Evolutionary conservation across 2,329 filamentous ascomycete species (phyloP).

Genomic region (Sporothrix inflata): DNA sequence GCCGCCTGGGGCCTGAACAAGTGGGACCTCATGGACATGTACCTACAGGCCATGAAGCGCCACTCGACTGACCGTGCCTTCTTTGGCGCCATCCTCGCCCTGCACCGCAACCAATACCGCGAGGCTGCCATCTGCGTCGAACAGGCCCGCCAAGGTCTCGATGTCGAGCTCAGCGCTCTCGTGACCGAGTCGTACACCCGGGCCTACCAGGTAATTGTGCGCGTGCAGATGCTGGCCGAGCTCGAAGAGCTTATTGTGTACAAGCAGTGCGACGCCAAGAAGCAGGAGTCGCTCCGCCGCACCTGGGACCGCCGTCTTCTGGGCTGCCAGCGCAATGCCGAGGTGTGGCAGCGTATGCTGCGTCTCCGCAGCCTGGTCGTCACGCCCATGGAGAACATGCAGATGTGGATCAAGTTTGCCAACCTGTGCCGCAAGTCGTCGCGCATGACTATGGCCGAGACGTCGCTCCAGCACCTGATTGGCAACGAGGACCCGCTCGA

Average conservation of each 20-base stretch:
- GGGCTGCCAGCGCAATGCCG: constrained; percentile 94
- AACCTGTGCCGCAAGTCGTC: constrained; percentile 97
- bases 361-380: constrained; percentile 93
- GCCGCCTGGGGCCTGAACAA: constrained; percentile 96
- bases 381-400: constrained; percentile 87
- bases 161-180: constrained; percentile 92
- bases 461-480: constrained; percentile 89
- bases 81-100: constrained; percentile 92
- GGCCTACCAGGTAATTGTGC: constrained; percentile 96
- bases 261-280: constrained; percentile 89
- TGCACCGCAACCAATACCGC: constrained; percentile 94
- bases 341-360: constrained; percentile 98
- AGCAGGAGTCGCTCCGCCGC: constrained; percentile 85
- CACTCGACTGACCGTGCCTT: constrained; percentile 93
- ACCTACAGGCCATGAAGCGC: constrained; percentile 91
- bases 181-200: constrained; percentile 99
- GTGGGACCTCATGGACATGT: constrained; percentile 98
- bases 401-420: constrained; percentile 99
- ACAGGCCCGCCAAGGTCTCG: constrained; percentile 88
- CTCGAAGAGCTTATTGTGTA: constrained; percentile 97
- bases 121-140: constrained; percentile 88
- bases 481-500: constrained; percentile 68
- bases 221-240: constrained; percentile 98
- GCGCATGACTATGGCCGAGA: constrained; percentile 91
- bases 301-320: constrained; percentile 96